Base-by-base conservation (phyloP, 225 moss, liverwort and hornwort genomes). In the Marchantia paleacea region DNA sequence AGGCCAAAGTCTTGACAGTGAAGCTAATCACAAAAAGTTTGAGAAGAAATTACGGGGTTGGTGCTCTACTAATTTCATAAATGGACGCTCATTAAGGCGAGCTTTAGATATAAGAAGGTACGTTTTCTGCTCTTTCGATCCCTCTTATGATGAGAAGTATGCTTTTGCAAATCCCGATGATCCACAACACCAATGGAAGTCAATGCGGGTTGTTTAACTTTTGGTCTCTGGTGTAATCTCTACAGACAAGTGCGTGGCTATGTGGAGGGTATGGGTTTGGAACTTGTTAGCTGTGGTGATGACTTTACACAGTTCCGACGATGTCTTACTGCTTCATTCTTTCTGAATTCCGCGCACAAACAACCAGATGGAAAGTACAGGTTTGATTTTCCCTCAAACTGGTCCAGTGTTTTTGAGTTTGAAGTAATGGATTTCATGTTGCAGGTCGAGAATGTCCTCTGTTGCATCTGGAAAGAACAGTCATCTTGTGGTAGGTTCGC, bases 321-420 rank as follows among this genome's bases (percentile, higher is more conserved):
- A 19, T 92, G 97, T 75, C 90, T 99, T 20, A 89, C 93, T 18
- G 95, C 95, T n/a, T 90, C 97, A 0, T 95, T 99, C 76, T 95
- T 95, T 66, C 91, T 99, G 26, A 90, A 95, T 82, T 90, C 95
- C 72, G 97, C 97, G 71, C 85, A 89, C 72, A 91, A 88, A 74
- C 95, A 99, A 82, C 82, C 92, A 77, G 93, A 99, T 85, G 97
- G 97, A 69, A 90, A 90, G 49, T 99, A 95, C 82, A 97, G 93
- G 97, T 92, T 60, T 47, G 58, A 15, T 22, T 39, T 75, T 15
- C 53, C 7, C 15, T 75, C 69, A 47, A 48, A 11, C 7, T 70
- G 9, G 25, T 39, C 57, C 19, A 12, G 57, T 57, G 57, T 57
- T 57, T 57, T 19, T 57, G 19, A 57, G 57, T 57, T 12, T 57